Base-by-base conservation (phyloP, 139 green algal genomes). In the Astrephomene gubernaculifera region DNA sequence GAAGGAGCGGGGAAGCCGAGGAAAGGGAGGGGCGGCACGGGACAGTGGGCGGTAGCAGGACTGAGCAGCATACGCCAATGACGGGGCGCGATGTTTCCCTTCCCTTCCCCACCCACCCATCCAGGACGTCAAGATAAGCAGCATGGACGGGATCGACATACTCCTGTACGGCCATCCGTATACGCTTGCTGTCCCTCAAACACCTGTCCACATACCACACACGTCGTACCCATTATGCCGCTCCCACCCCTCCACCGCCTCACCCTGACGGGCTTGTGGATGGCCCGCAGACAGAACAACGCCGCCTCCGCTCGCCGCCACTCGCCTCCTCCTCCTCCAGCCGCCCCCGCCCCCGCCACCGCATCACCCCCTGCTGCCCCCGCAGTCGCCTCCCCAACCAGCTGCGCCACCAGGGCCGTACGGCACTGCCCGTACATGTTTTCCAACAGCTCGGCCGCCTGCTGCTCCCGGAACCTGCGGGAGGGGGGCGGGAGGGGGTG, bases 221-320 rank as follows among this genome's bases (percentile, higher is more conserved):
- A n/a, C n/a, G n/a, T n/a, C n/a, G n/a, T n/a, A n/a, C n/a, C n/a
- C n/a, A n/a, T n/a, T n/a, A n/a, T n/a, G n/a, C n/a, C n/a, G n/a
- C n/a, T n/a, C n/a, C n/a, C 8, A 38, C 67, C 36, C 10, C 38
- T 6, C 41, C 69, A 5, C 25, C 41, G 12, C 71, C 65, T 2
- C 38, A 87, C 70, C 71, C 83, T 79, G 44, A 89, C 83, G 9
- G 54, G 71, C 19, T 87, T 17, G 43, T 81, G 71, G 0, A 92
- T 75, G 35, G 73, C 85, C 7, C 84, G 60, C 36, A 96, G 39
- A 5, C 84, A 79, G 85, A 93, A 96, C 43, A 96, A 60, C 35
- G 90, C 88, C 2, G 84, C 93, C 74, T 96, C 94, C 1, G 85
- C 86, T 0, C 84, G 24, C 82, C 92, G 91, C 94, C 94, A 96